These are phyloP conservation scores for Candida andamanensis DNA, from an alignment of 805 yeast species.

Conservation along the genomic window DNA sequence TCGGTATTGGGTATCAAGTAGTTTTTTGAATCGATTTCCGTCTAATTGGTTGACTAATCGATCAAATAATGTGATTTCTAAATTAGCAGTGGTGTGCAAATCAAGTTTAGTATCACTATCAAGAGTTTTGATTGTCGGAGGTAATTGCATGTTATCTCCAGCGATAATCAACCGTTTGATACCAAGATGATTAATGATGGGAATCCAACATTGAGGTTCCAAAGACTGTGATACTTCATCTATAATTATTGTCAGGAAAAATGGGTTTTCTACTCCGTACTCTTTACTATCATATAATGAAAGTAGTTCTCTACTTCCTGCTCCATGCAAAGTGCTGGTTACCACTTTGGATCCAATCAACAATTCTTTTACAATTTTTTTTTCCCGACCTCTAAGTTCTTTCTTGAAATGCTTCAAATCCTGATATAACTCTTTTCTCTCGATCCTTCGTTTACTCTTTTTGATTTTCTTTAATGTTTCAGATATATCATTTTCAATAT, in stretches of 20 bases:
- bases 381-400: constrained; percentile 66
- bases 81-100: constrained; percentile 37
- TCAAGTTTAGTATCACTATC: constrained; percentile 20
- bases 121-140: constrained; percentile 76
- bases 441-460: constrained; percentile 58
- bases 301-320: constrained; percentile 69
- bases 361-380: constrained; percentile 53
- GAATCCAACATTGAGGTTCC: constrained; percentile 97
- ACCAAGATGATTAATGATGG: constrained; percentile 61
- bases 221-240: constrained; percentile 94
- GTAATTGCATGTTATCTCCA: constrained; percentile 88
- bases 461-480: constrained; percentile 50
- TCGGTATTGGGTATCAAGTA: constrained; percentile 78
- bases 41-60: constrained; percentile 49
- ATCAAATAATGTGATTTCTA: constrained; percentile 77
- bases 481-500: constrained; percentile 67
- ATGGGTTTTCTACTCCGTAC: constrained; percentile 20
- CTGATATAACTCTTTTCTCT: constrained; percentile 60
- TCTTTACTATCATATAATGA: constrained; percentile 38
- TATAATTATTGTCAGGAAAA: constrained; percentile 78
- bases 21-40: constrained; percentile 43
- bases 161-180: constrained; percentile 66
- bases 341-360: constrained; percentile 63
- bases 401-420: constrained; percentile 65
- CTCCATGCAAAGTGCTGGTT: constrained; percentile 81